These are phyloP conservation scores for Capniomyces stellatus DNA, from an alignment of 371 early-diverging fungal species.

Conservation along the genomic window DNA sequence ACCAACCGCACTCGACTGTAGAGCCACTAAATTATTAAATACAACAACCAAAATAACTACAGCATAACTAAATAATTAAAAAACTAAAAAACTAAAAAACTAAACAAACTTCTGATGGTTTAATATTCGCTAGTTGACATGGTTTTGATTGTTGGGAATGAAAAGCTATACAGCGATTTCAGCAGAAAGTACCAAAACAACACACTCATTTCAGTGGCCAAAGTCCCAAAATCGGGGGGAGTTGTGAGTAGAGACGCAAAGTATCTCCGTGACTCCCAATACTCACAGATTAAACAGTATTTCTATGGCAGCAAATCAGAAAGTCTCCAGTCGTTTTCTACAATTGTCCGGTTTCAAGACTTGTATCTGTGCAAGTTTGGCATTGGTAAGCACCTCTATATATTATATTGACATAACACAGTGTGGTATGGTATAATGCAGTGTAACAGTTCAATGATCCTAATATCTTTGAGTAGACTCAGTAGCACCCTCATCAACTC, in stretches of 20 bases:
- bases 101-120: no score
- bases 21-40: no score
- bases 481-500: constrained; percentile 74
- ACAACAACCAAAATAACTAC: no score
- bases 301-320: constrained; percentile 74
- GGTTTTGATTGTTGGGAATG: constrained; percentile 81
- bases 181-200: constrained; percentile 29
- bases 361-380: constrained; percentile 60
- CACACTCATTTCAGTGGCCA: constrained; percentile 44
- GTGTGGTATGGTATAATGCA: not conserved
- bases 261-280: constrained; percentile 46
- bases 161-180: constrained; percentile 77
- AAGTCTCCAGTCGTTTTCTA: constrained; percentile 56
- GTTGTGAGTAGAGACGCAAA: constrained; percentile 68
- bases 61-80: no score
- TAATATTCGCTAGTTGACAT: constrained; percentile 63
- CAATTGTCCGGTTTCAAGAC: constrained; percentile 56
- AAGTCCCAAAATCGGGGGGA: constrained; percentile 84
- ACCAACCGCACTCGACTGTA: no score
- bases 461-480: constrained; percentile 23
- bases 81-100: no score
- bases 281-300: constrained; percentile 67
- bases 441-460: not conserved
- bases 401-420: not conserved
- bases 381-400: constrained; percentile 31